A percentile compares a stretch with the other conserved stretches of the same genome.
phyloP scores from a whole-genome alignment of 352 stramenopile species.

The Phytophthora tubulina region DNA sequence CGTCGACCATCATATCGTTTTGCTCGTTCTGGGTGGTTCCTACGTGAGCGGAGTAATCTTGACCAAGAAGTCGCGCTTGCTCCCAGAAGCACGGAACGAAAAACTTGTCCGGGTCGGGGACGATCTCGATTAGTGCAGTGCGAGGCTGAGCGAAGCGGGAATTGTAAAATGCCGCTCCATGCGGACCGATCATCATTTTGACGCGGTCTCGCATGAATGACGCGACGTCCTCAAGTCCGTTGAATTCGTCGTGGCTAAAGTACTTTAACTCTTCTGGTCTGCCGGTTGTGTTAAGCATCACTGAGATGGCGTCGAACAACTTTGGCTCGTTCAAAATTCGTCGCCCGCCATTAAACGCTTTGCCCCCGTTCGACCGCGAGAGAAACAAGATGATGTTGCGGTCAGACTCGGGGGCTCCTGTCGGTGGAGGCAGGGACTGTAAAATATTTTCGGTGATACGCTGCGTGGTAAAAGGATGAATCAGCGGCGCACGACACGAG shows the following conservation, averaged over 20 bases:
- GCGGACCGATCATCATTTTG: slow-evolving; percentile 45
- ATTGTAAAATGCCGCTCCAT: slow-evolving; percentile 46
- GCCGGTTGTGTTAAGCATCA: slow-evolving; percentile 19
- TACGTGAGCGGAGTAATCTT: slow-evolving; percentile 42
- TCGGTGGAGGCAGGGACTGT: slow-evolving; percentile 15
- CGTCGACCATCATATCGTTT: slow-evolving; percentile 37
- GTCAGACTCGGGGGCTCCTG: slow-evolving; percentile 5
- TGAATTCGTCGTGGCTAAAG: slow-evolving; percentile 37
- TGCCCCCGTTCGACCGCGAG: slow-evolving; percentile 35
- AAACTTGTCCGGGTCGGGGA: slow-evolving; percentile 33
- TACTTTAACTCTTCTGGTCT: slow-evolving; percentile 35
- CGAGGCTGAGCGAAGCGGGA: slow-evolving; percentile 33
- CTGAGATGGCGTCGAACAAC: slow-evolving; percentile 31
- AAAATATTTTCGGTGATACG: slow-evolving; percentile 43
- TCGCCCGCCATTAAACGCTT: slow-evolving; percentile 32
- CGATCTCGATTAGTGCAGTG: slow-evolving; percentile 41
- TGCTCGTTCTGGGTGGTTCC: slow-evolving; percentile 13
- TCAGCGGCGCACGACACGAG: slow-evolving; percentile 40
- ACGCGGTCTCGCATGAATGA: slow-evolving; percentile 39
- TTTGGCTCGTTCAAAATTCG: slow-evolving; percentile 36
- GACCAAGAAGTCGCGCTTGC: slow-evolving; percentile 38
- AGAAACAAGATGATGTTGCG: slow-evolving; percentile 41
- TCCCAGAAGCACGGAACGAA: slow-evolving; percentile 42
- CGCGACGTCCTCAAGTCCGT: slow-evolving; percentile 30
- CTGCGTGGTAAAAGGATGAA: slow-evolving; percentile 41